Conservation (phyloP, 176 grass and related monocot species). For the Triticum monococcum region DNA sequence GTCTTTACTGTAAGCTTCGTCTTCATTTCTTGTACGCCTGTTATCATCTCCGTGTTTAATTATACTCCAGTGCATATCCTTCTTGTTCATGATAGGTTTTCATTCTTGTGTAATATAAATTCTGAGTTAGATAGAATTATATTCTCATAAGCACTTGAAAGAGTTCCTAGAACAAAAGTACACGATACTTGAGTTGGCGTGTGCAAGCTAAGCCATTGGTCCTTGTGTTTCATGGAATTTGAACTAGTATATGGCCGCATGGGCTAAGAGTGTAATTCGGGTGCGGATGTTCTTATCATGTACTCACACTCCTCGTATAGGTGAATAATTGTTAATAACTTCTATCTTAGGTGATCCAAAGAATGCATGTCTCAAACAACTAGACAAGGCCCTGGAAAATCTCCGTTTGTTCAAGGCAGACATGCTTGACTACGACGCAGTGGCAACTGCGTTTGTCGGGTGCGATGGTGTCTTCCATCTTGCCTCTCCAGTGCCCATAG, state of each 20-base stretch:
- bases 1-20: no score
- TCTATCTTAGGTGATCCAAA: slow-evolving; percentile 28
- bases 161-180: no score
- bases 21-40: no score
- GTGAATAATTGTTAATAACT: not conserved
- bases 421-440: slow-evolving; percentile 34
- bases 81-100: no score
- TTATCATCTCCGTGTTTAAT: no score
- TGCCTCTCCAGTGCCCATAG: slow-evolving; percentile 42
- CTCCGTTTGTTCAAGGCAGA: slow-evolving; percentile 50
- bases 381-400: slow-evolving; percentile 38
- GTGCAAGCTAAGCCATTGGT: no score
- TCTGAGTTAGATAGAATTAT: no score
- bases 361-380: slow-evolving; percentile 32
- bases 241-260: not conserved
- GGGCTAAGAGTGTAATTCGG: not conserved
- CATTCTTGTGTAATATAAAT: no score
- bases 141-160: no score
- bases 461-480: slow-evolving; percentile 56
- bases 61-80: no score
- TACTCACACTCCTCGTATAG: not conserved
- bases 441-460: slow-evolving; percentile 34
- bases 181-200: no score
- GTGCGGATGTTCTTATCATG: not conserved
- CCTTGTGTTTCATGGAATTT: not conserved